These are phyloP conservation scores for Veloboletus limbatus DNA, from an alignment of 1,284 basidiomycete genomes.

Conservation along the genomic window DNA sequence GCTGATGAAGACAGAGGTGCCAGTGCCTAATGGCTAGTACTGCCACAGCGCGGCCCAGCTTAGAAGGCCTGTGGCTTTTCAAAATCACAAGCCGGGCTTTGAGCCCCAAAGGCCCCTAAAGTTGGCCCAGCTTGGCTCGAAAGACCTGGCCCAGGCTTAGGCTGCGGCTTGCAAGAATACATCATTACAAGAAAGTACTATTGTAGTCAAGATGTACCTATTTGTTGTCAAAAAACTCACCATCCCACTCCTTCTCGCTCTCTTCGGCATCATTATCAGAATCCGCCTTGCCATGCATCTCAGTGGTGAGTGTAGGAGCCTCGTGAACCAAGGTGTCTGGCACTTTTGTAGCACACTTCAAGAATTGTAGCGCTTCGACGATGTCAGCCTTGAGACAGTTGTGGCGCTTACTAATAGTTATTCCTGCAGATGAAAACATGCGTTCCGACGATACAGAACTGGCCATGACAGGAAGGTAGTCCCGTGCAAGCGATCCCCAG, in stretches of 20 bases:
- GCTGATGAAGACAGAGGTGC: no score
- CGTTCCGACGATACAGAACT: conserved; percentile 36
- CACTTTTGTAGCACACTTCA: conserved; percentile 6
- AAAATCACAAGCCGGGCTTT: no score
- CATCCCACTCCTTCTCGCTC: conserved; percentile 6
- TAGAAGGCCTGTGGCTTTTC: no score
- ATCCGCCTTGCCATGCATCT: neutral
- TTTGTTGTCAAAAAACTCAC: neutral
- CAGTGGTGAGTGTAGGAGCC: neutral
- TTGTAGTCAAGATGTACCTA: no score
- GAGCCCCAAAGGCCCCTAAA: no score
- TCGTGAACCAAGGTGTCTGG: neutral
- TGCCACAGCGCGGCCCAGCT: no score
- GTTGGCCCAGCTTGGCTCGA: no score
- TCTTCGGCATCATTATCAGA: neutral
- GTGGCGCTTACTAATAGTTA: conserved; percentile 36
- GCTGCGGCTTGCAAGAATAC: neutral
- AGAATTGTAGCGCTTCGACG: conserved; percentile 21
- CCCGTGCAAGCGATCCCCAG: conserved; percentile 36
- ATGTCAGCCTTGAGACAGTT: no score
- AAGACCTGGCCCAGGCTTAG: neutral
- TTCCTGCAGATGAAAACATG: conserved; percentile 37
- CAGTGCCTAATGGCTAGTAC: no score
- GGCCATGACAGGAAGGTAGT: conserved; percentile 40
- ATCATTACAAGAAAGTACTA: no score